phyloP scores from a whole-genome alignment of 2,329 filamentous ascomycete species.

The Cladosporium sp. region DNA sequence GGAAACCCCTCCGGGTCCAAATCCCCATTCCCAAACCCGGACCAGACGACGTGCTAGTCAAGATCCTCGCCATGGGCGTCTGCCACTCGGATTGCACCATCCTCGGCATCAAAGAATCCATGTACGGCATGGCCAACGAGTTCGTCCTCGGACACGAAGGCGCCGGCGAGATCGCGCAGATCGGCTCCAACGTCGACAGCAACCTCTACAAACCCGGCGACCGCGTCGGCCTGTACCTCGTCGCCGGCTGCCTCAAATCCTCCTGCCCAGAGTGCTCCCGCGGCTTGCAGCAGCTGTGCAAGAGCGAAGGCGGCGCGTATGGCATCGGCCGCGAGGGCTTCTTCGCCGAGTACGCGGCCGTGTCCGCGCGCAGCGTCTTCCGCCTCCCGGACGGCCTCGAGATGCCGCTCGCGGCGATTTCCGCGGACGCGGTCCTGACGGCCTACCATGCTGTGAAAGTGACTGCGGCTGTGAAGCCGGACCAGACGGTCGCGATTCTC shows the following conservation, averaged over 20 bases:
- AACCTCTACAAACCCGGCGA: slow-evolving; percentile 21
- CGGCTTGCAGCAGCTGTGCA: slow-evolving; percentile 35
- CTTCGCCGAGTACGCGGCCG: slow-evolving; percentile 36
- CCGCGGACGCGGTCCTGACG: slow-evolving; percentile 38
- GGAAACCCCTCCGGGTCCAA: slow-evolving; percentile 25
- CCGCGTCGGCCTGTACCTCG: slow-evolving; percentile 27
- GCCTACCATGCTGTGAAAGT: slow-evolving; percentile 37
- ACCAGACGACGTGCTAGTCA: slow-evolving; percentile 27
- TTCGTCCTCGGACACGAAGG: slow-evolving; percentile 19
- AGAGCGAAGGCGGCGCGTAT: slow-evolving; percentile 33
- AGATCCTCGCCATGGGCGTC: slow-evolving; percentile 33
- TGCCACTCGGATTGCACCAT: slow-evolving; percentile 32
- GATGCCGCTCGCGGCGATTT: slow-evolving; percentile 29
- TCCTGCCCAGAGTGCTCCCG: slow-evolving; percentile 36
- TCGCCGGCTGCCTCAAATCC: slow-evolving; percentile 29
- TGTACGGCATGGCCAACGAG: slow-evolving; percentile 9
- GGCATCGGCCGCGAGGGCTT: slow-evolving; percentile 42
- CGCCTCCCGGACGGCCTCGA: slow-evolving; percentile 14
- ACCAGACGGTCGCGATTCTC: slow-evolving; percentile 37
- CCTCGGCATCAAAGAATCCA: slow-evolving; percentile 20
- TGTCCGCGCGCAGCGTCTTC: slow-evolving; percentile 23
- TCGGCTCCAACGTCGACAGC: slow-evolving; percentile 13
- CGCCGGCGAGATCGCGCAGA: slow-evolving; percentile 16
- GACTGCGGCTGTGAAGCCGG: slow-evolving; percentile 30
- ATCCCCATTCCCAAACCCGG: slow-evolving; percentile 24